These are phyloP conservation scores for Filobasidium uniguttulatum DNA, from an alignment of 1,284 basidiomycete genomes.

Conservation along the genomic window DNA sequence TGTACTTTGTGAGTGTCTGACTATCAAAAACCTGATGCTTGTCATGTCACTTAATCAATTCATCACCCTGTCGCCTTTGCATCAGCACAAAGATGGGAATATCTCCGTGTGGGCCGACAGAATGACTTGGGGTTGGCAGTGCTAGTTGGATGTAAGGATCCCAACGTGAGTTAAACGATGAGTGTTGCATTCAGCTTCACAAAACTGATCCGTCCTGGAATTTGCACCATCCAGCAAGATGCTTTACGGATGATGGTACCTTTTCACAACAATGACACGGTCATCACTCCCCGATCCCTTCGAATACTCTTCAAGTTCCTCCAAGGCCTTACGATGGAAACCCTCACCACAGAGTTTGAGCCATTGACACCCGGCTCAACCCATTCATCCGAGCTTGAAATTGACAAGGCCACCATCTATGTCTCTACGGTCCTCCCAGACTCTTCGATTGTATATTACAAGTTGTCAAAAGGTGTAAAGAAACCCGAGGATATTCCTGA, in stretches of 20 bases:
- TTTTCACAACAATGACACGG: constrained; percentile 31
- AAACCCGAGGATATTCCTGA: constrained; percentile 39
- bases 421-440: constrained; percentile 33
- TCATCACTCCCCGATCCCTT: constrained; percentile 28
- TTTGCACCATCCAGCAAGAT: constrained; percentile 20
- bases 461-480: constrained; percentile 35
- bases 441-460: constrained; percentile 38
- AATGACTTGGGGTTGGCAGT: constrained; percentile 25
- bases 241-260: constrained; percentile 31
- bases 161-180: constrained; percentile 20
- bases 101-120: constrained; percentile 23
- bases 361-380: constrained; percentile 15
- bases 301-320: constrained; percentile 25
- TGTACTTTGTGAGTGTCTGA: constrained; percentile 27
- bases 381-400: neutral
- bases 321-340: constrained; percentile 7
- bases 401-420: constrained; percentile 34
- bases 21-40: neutral
- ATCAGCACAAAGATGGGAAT: constrained; percentile 35
- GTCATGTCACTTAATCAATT: neutral
- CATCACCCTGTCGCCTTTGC: neutral
- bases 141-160: constrained; percentile 29
- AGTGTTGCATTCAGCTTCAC: neutral
- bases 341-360: constrained; percentile 19
- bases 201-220: too few relatives aligned